A percentile compares a stretch with the other conserved stretches of the same genome.
phyloP scores from a whole-genome alignment of 371 early-diverging fungal genomes.

The Mortierella sp. region DNA sequence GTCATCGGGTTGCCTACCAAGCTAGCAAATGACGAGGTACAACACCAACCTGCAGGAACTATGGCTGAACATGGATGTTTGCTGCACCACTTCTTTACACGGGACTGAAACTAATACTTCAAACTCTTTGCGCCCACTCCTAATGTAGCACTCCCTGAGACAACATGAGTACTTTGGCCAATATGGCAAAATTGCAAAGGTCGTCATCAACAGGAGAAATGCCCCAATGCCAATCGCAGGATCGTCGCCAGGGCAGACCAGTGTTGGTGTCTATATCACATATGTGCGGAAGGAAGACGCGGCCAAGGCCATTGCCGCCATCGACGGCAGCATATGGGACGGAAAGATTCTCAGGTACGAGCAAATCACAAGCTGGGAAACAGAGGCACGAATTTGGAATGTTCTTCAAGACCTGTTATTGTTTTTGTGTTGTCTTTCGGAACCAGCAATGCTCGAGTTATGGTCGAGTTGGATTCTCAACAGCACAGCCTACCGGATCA shows the following conservation, averaged over 20 bases:
- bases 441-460: background rate
- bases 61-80: background rate
- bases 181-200: constrained; percentile 94
- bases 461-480: background rate
- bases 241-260: constrained; percentile 67
- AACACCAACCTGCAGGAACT: background rate
- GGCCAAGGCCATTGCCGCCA: constrained; percentile 88
- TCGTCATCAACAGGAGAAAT: constrained; percentile 86
- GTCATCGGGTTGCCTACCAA: constrained; percentile 92
- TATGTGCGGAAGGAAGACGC: constrained; percentile 93
- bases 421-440: background rate
- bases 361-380: background rate
- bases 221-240: constrained; percentile 68
- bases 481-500: constrained; percentile 4
- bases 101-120: background rate
- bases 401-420: background rate
- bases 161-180: constrained; percentile 96
- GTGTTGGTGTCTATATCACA: constrained; percentile 91
- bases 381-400: background rate
- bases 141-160: constrained; percentile 65
- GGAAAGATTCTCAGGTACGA: constrained; percentile 82
- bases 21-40: constrained; percentile 90
- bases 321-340: constrained; percentile 94
- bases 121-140: background rate
- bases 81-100: background rate